phyloP scores from a whole-genome alignment of 208 protist genomes.

The Leishmania mexicana region DNA sequence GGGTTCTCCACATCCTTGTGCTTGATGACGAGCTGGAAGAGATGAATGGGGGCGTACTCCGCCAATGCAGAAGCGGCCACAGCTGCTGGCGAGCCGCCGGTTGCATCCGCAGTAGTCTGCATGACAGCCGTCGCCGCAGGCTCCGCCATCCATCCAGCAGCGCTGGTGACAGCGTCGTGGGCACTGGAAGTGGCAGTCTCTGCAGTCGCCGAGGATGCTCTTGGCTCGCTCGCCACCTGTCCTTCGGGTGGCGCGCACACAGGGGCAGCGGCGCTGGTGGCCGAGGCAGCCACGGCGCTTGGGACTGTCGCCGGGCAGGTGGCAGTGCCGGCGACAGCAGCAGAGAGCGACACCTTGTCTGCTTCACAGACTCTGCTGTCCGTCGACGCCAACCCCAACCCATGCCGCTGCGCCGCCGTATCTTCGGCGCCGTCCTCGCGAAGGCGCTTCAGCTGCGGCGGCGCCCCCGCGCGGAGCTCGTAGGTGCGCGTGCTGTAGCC shows the following conservation, averaged over 20 bases:
- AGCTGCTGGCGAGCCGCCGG: not conserved
- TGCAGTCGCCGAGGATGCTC: not conserved
- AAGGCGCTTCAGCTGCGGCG: conserved; percentile 45
- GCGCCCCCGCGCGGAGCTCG: conserved; percentile 55
- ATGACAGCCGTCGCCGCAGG: not conserved
- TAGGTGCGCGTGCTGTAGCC: conserved; percentile 82
- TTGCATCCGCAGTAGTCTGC: not conserved
- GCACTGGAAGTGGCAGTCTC: not conserved
- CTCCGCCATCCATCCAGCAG: not conserved
- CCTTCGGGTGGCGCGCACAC: not conserved
- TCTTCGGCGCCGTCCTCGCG: conserved; percentile 25
- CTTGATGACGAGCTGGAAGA: conserved; percentile 89
- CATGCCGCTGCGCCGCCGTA: not conserved
- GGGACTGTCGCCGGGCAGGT: too few relatives aligned
- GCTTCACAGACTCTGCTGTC: not conserved
- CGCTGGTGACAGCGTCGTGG: not conserved
- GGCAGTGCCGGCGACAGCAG: not conserved
- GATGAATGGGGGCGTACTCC: conserved; percentile 33
- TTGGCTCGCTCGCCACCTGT: not conserved
- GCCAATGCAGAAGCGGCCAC: not conserved
- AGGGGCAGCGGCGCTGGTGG: not conserved
- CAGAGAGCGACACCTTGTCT: not conserved
- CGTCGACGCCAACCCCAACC: not conserved
- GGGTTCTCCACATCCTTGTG: conserved; percentile 86
- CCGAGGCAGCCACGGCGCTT: not conserved